phyloP scores from a whole-genome alignment of 192 early-diverging fungal species.

The Pilobolus umbonatus region DNA sequence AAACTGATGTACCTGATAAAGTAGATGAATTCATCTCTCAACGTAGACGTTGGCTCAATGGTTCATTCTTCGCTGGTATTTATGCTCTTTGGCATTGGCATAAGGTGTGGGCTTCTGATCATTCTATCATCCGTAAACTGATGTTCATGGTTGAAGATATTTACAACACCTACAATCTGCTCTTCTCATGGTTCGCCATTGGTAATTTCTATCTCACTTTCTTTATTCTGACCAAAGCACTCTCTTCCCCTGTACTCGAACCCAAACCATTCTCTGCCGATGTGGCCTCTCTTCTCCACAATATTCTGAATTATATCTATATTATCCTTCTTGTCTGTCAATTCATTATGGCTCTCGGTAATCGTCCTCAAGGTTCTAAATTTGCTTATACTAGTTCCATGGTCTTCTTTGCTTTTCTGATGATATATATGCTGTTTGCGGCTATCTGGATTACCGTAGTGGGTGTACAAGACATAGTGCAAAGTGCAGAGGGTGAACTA shows the following conservation, averaged over 20 bases:
- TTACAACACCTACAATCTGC: constrained; percentile 78
- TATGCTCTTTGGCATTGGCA: constrained; percentile 62
- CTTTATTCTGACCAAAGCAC: constrained; percentile 43
- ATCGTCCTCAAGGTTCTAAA: constrained; percentile 84
- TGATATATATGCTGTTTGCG: constrained; percentile 82
- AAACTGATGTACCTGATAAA: constrained; percentile 73
- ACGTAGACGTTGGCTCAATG: constrained; percentile 79
- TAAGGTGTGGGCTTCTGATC: constrained; percentile 63
- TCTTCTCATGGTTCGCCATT: constrained; percentile 92
- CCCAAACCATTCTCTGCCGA: constrained; percentile 34
- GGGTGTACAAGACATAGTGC: constrained; percentile 54
- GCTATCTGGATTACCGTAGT: constrained; percentile 62
- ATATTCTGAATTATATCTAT: constrained; percentile 42
- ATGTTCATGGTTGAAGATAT: constrained; percentile 72
- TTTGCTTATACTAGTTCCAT: constrained; percentile 70
- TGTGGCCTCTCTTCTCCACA: constrained; percentile 35
- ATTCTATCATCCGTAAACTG: constrained; percentile 62
- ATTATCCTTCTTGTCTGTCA: constrained; percentile 69
- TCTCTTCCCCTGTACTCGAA: constrained; percentile 6
- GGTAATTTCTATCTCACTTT: constrained; percentile 67
- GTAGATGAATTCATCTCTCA: constrained; percentile 70
- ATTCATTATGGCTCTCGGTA: constrained; percentile 89
- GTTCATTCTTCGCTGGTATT: constrained; percentile 71
- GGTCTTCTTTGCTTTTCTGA: constrained; percentile 81
- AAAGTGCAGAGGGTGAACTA: constrained; percentile 44